phyloP scores from a whole-genome alignment of 202 grass and related monocot species.

The Panicum virgatum region DNA sequence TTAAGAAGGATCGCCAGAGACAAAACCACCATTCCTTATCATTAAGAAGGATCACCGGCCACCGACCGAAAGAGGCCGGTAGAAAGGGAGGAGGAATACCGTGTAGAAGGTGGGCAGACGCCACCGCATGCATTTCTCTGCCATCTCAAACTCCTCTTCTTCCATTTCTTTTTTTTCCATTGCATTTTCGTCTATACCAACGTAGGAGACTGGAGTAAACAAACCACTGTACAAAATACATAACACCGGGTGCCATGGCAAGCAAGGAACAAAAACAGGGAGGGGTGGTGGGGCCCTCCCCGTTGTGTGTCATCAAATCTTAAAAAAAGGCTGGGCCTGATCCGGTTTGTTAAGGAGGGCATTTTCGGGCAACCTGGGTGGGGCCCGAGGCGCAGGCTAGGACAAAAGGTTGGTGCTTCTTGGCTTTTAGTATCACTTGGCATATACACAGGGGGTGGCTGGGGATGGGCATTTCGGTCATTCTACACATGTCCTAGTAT shows the following conservation, averaged over 20 bases:
- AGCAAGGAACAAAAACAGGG: conserved; percentile 47
- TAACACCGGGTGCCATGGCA: conserved; percentile 44
- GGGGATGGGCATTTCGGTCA: conserved; percentile 35
- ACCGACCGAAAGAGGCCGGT: background rate
- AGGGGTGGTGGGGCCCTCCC: background rate
- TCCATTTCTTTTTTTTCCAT: background rate
- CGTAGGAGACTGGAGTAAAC: conserved; percentile 39
- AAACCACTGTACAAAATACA: conserved; percentile 59
- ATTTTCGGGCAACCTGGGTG: conserved; percentile 57
- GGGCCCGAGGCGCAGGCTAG: conserved; percentile 38
- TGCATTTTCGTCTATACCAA: conserved; percentile 20
- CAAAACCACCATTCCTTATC: background rate
- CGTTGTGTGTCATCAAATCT: conserved; percentile 55
- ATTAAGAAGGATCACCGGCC: conserved; percentile 21
- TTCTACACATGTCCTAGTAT: conserved; percentile 2
- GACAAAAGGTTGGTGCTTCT: conserved; percentile 61
- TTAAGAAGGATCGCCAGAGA: conserved; percentile 3
- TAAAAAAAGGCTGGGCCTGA: conserved; percentile 51
- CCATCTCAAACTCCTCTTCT: background rate
- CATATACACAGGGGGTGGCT: conserved; percentile 32
- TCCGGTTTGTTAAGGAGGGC: conserved; percentile 70
- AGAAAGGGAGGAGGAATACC: conserved; percentile 18
- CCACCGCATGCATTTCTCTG: background rate
- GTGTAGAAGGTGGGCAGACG: conserved; percentile 27
- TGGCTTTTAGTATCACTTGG: conserved; percentile 49